Conservation (phyloP, 306 rosid species). For the Cicer yamashitae region DNA sequence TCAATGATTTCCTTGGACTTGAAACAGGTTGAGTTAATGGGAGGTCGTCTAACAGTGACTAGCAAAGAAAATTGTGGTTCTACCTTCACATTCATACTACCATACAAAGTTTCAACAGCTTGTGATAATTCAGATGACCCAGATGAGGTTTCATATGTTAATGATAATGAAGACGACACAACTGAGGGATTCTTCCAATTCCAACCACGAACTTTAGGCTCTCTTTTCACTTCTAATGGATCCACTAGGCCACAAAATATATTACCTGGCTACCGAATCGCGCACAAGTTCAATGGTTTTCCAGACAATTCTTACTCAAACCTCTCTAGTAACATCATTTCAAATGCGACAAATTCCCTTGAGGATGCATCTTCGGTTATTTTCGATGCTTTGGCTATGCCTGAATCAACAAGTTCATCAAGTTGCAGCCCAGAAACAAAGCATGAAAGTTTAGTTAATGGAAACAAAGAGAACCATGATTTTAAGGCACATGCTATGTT, state of each 20-base stretch:
- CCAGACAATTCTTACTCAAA: conserved; percentile 49
- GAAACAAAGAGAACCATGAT: conserved; percentile 41
- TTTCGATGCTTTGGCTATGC: conserved; percentile 49
- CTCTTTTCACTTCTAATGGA: conserved; percentile 80
- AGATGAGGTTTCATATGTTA: conserved; percentile 72
- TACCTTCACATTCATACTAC: conserved; percentile 85
- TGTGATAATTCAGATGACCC: conserved; percentile 71
- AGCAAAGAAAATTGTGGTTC: conserved; percentile 84
- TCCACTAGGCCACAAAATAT: conserved; percentile 59
- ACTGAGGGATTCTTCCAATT: conserved; percentile 85
- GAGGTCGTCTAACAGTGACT: conserved; percentile 85
- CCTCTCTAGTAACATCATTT: conserved; percentile 38
- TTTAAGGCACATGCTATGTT: conserved; percentile 37
- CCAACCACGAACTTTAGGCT: conserved; percentile 85
- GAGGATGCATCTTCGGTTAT: conserved; percentile 54
- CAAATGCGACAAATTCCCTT: conserved; percentile 50
- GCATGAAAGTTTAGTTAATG: conserved; percentile 38
- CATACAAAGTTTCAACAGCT: conserved; percentile 75
- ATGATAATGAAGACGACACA: conserved; percentile 59
- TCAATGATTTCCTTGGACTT: conserved; percentile 28
- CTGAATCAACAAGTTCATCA: conserved; percentile 55
- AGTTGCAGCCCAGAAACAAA: conserved; percentile 44
- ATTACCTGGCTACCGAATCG: conserved; percentile 54
- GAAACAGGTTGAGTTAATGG: conserved; percentile 93
- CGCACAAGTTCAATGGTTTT: conserved; percentile 65